These are phyloP conservation scores for Sicyos baderoa DNA, from an alignment of 306 rosid species.

Conservation along the genomic window DNA sequence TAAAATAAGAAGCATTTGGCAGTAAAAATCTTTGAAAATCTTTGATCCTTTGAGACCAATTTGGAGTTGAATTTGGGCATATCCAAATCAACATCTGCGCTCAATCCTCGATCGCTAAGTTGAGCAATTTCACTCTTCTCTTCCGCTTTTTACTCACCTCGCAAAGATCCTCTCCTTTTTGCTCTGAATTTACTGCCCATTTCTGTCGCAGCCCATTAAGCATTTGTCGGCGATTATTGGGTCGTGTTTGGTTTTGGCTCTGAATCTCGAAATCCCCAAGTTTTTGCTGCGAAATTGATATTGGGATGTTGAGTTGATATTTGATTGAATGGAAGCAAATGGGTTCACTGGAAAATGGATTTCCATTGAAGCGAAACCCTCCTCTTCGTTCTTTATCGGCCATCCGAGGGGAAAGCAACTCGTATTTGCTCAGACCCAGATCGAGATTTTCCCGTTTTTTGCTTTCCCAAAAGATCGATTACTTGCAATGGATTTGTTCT, in stretches of 20 bases:
- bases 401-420: constrained; percentile 43
- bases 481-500: constrained; percentile 88
- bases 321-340: constrained; percentile 58
- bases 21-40: constrained; percentile 17
- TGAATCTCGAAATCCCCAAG: neutral
- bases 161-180: constrained; percentile 27
- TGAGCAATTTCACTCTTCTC: constrained; percentile 6
- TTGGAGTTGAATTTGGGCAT: constrained; percentile 1
- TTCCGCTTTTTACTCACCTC: constrained; percentile 23
- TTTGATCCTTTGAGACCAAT: constrained; percentile 7
- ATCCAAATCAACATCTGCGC: constrained; percentile 30
- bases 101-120: constrained; percentile 5
- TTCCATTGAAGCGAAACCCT: constrained; percentile 61
- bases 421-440: constrained; percentile 70
- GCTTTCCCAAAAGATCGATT: constrained; percentile 67
- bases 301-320: neutral
- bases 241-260: neutral
- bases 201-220: neutral
- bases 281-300: neutral
- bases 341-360: constrained; percentile 78
- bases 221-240: constrained; percentile 13
- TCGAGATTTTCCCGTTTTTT: constrained; percentile 80
- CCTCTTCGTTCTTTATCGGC: constrained; percentile 38
- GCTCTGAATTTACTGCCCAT: constrained; percentile 7
- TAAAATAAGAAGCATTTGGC: neutral